Evolutionary conservation across 768 basidiomycete species (phyloP).

Genomic region (Amanita exitialis): DNA sequence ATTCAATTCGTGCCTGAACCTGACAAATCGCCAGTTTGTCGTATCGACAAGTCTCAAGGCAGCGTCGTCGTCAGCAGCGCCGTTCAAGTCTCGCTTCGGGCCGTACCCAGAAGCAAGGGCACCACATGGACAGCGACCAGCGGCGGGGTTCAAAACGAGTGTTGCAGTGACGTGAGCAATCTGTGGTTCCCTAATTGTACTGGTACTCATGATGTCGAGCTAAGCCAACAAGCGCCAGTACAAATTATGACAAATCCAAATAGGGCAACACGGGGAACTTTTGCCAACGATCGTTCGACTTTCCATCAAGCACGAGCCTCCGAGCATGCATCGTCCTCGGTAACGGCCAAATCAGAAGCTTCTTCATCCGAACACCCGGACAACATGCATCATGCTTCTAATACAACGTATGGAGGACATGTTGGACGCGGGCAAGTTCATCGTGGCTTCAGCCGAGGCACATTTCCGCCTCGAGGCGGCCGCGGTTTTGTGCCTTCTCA

Average conservation of each 20-base stretch:
- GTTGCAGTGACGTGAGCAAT: conserved; percentile 23
- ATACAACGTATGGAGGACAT: conserved; percentile 5
- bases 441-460: conserved; percentile 19
- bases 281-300: conserved; percentile 21
- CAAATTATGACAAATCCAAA: conserved; percentile 77
- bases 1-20: conserved; percentile 82
- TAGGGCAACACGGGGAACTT: conserved; percentile 28
- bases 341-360: not conserved
- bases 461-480: conserved; percentile 15
- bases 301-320: conserved; percentile 2
- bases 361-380: conserved; percentile 8
- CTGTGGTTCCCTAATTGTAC: conserved; percentile 1
- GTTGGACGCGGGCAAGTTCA: conserved; percentile 15
- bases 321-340: conserved; percentile 5
- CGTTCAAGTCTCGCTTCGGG: conserved; percentile 62
- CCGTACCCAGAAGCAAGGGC: conserved; percentile 55
- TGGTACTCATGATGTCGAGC: conserved; percentile 4
- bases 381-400: not conserved
- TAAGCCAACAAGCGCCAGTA: conserved; percentile 31
- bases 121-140: conserved; percentile 39
- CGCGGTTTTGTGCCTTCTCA: conserved; percentile 16
- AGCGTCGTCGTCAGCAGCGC: conserved; percentile 30
- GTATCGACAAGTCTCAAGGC: conserved; percentile 58
- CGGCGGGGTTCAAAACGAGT: conserved; percentile 58
- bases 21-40: conserved; percentile 79